Percentiles rank a stretch among this genome's conserved stretches.
phyloP scores from a whole-genome alignment of 2,329 filamentous ascomycete species.

The Mycocentrospora acerina region DNA sequence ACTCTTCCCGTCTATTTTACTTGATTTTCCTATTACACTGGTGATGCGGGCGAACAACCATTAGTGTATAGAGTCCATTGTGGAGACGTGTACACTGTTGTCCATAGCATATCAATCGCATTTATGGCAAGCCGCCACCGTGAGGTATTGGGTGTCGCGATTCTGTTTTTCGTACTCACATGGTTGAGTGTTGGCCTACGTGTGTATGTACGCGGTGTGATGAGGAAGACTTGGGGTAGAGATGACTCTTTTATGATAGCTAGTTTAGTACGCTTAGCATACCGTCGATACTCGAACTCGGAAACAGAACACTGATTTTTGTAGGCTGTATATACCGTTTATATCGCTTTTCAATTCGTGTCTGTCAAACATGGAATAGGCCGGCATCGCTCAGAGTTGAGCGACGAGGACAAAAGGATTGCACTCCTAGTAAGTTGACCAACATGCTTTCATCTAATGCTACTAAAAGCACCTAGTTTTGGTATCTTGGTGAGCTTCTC shows the following conservation, averaged over 20 bases:
- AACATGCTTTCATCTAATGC: too few species aligned
- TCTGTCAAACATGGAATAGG: slow-evolving; percentile 45
- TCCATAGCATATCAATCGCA: too few species aligned
- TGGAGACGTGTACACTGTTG: too few species aligned
- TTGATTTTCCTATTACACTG: too few species aligned
- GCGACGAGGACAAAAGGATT: slow-evolving; percentile 26
- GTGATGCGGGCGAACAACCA: too few species aligned
- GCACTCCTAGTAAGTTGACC: slow-evolving; percentile 32
- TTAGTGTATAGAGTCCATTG: too few species aligned
- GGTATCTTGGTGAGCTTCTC: slow-evolving; percentile 59
- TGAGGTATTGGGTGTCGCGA: slow-evolving; percentile 31
- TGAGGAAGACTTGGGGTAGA: slow-evolving; percentile 42
- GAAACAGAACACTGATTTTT: neutral
- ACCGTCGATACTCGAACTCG: neutral
- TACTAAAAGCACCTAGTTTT: too few species aligned
- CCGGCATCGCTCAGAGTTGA: slow-evolving; percentile 38
- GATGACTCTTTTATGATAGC: too few species aligned
- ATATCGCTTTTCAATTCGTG: slow-evolving; percentile 43
- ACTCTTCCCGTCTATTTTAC: too few species aligned
- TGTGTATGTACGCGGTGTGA: slow-evolving; percentile 39
- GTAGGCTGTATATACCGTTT: slow-evolving; percentile 43
- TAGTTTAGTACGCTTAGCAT: too few species aligned
- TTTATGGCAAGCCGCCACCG: too few species aligned
- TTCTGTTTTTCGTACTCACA: slow-evolving; percentile 43
- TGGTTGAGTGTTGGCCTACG: slow-evolving; percentile 42